Evolutionary conservation across 257 asterid genomes (phyloP), one percentile per base, ranked within the genome.

Genomic region (Ligustrum vulgare): DNA sequence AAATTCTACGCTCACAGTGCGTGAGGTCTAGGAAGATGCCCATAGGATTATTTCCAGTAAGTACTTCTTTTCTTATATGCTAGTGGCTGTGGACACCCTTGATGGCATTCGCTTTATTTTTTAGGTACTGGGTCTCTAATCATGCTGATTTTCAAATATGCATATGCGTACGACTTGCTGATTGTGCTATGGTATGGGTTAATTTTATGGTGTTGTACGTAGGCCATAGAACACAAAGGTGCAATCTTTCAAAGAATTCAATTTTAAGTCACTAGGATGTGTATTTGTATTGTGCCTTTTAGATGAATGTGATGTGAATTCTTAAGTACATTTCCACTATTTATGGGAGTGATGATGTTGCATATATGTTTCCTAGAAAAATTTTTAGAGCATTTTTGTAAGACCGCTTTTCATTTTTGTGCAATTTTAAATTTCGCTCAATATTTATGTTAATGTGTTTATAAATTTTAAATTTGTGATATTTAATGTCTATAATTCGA

Each of bases 21-120:
- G 91, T 6, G 99, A 95, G 78, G 98, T 95, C 77, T 96, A 95
- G 81, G 99, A 95, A 69, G 99, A 95, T 77, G 99, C 93, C 58
- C 98, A 89, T 81, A 82, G 98, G 85, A 90, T 95, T 56, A 86
- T 95, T 68, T 91, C 91, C 75, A 95, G 97, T 79, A 97, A 98
- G 0, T 92, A 92, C 77, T 95, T 95, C 82, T 87, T 83, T 80
- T 95, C 99, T 28, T 95, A 97, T 77, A 87, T 91, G 92, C 99
- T 98, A 0, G 96, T 95, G 1, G 99, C 98, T 0, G 97, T 93
- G 16, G 99, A 95, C 80, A 93, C 99, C 10, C 89, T 97, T 37
- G 99, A 95, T 72, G 99, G 99, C 67, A 93, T 95, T 78, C 89
- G 95, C 69, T 84, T 95, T 87, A 87, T 89, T 74, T 95, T 91